These are phyloP conservation scores for Neobulgaria alba DNA, from an alignment of 2,329 filamentous ascomycete species.

Conservation along the genomic window DNA sequence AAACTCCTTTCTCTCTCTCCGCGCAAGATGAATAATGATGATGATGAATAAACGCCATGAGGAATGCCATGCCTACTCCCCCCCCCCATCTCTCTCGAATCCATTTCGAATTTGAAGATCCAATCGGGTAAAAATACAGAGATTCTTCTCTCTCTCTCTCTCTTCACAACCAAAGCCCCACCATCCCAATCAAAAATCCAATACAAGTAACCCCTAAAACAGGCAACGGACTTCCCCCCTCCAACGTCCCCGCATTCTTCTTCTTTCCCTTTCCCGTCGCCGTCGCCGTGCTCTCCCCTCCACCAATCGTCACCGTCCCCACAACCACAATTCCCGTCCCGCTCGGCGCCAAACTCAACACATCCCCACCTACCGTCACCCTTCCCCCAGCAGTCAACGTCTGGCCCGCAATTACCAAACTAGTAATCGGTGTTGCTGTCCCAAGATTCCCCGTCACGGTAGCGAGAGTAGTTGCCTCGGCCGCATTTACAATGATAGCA, in stretches of 20 bases:
- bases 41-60: too few relatives aligned
- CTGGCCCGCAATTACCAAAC: conserved; percentile 18
- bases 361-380: conserved; percentile 23
- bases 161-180: neutral
- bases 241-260: too few relatives aligned
- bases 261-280: conserved; percentile 12
- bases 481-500: conserved; percentile 18
- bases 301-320: conserved; percentile 21
- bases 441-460: conserved; percentile 10
- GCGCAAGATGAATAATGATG: too few relatives aligned
- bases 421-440: conserved; percentile 9
- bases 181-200: neutral
- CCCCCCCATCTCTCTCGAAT: neutral
- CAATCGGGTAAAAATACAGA: too few relatives aligned
- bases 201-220: too few relatives aligned
- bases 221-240: too few relatives aligned
- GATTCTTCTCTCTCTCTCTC: too few relatives aligned
- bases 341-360: conserved; percentile 19
- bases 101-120: too few relatives aligned
- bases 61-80: neutral
- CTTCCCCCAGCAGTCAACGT: conserved; percentile 22
- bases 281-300: conserved; percentile 8
- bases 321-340: conserved; percentile 19
- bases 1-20: too few relatives aligned
- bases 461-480: conserved; percentile 2